Percentiles rank a stretch among this genome's conserved stretches.
Conservation (phyloP, 1,284 basidiomycete genomes). For the Ganoderma lucidum region DNA sequence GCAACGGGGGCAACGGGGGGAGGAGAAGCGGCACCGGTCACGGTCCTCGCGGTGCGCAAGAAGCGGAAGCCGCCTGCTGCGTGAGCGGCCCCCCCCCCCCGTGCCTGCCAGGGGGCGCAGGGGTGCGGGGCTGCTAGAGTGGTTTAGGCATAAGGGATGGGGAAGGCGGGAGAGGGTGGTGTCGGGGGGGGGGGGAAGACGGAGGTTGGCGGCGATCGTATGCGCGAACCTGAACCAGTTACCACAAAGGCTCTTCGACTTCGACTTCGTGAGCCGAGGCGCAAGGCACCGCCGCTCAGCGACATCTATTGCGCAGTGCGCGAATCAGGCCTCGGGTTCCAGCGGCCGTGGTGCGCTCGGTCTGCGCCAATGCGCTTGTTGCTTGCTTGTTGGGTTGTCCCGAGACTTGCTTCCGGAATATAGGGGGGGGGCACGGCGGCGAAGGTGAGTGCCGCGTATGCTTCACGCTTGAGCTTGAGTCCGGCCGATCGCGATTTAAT, state of each 20-base stretch:
- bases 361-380: neutral
- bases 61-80: slow-evolving; percentile 51
- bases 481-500: slow-evolving; percentile 4
- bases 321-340: neutral
- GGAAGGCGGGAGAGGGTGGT: neutral
- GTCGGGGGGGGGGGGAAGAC: neutral
- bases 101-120: neutral
- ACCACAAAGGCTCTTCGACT: neutral
- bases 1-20: slow-evolving; percentile 44
- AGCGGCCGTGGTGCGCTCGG: neutral
- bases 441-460: neutral
- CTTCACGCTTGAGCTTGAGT: neutral
- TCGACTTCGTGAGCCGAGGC: neutral
- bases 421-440: neutral
- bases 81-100: slow-evolving; percentile 19
- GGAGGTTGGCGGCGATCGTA: neutral
- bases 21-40: slow-evolving; percentile 50
- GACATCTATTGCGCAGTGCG: neutral
- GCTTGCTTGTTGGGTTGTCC: neutral
- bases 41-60: slow-evolving; percentile 65
- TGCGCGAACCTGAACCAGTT: neutral
- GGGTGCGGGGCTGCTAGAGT: neutral
- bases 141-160: neutral
- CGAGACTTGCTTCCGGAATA: neutral
- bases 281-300: neutral